Conservation (phyloP, 345 rosid species). For the Ceriops decandra region DNA sequence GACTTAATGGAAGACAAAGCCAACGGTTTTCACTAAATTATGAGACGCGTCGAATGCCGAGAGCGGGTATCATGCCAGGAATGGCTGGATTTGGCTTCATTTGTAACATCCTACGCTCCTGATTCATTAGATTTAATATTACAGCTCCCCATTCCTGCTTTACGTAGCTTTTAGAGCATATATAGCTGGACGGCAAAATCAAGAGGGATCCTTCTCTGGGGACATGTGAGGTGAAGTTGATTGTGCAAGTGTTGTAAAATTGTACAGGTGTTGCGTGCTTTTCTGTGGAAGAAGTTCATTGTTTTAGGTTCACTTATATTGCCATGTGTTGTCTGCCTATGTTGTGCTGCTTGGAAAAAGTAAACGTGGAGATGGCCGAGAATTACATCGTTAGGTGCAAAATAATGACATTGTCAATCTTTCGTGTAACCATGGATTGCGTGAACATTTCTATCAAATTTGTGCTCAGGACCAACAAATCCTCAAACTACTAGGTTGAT, state of each 20-base stretch:
- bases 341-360: slow-evolving; percentile 50
- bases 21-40: too few species aligned
- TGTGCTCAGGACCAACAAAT: too few species aligned
- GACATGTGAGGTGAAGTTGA: slow-evolving; percentile 99
- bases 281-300: slow-evolving; percentile 1
- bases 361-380: slow-evolving; percentile 75
- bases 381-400: slow-evolving; percentile 77
- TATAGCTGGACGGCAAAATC: slow-evolving; percentile 72
- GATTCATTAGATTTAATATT: neutral
- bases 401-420: slow-evolving; percentile 15
- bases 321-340: slow-evolving; percentile 78
- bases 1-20: too few species aligned
- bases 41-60: too few species aligned
- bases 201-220: slow-evolving; percentile 92
- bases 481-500: slow-evolving; percentile 35
- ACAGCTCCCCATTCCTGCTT: slow-evolving; percentile 11
- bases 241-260: slow-evolving; percentile 42
- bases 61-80: too few species aligned
- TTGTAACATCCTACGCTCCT: neutral
- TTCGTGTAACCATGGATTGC: too few species aligned
- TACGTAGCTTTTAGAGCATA: slow-evolving; percentile 43
- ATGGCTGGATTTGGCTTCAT: too few species aligned
- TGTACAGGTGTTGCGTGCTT: too few species aligned
- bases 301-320: slow-evolving; percentile 73
- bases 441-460: too few species aligned